A percentile compares a stretch with the other conserved stretches of the same genome.
Conservation (phyloP, 2,329 filamentous ascomycete species). For the Colletotrichum sp. region DNA sequence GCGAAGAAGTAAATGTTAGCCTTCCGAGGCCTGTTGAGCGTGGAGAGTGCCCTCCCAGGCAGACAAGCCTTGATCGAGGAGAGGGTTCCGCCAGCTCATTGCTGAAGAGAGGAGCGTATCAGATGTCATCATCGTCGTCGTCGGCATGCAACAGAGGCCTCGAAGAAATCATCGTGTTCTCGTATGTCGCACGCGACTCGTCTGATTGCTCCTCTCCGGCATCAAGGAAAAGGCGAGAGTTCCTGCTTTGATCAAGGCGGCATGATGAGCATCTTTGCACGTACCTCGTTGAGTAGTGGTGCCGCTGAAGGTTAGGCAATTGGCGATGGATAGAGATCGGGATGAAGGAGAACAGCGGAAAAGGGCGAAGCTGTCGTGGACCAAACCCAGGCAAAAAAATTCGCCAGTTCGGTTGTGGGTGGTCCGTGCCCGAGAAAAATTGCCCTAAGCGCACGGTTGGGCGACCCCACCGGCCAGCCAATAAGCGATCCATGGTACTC, state of each 20-base stretch:
- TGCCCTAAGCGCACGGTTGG: conserved; percentile 41
- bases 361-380: conserved; percentile 1
- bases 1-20: conserved; percentile 56
- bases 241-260: conserved; percentile 32
- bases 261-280: conserved; percentile 32
- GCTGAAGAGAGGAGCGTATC: conserved; percentile 69
- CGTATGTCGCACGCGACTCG: conserved; percentile 28
- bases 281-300: conserved; percentile 45
- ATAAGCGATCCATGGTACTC: conserved; percentile 3
- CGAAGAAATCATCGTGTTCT: background rate
- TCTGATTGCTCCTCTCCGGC: conserved; percentile 68
- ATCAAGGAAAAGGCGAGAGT: conserved; percentile 51
- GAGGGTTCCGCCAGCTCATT: conserved; percentile 75
- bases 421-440: conserved; percentile 44
- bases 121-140: conserved; percentile 26
- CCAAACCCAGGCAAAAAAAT: conserved; percentile 21
- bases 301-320: conserved; percentile 30
- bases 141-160: conserved; percentile 20
- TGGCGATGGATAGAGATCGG: conserved; percentile 26
- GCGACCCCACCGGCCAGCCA: conserved; percentile 7
- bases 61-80: conserved; percentile 37
- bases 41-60: conserved; percentile 70
- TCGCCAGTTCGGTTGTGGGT: conserved; percentile 39
- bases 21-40: conserved; percentile 64
- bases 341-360: conserved; percentile 12